Evolutionary conservation across 2,329 filamentous ascomycete species (phyloP), one percentile per base, ranked within the genome.

Genomic region (Ophiocordyceps camponoti-saundersi): DNA sequence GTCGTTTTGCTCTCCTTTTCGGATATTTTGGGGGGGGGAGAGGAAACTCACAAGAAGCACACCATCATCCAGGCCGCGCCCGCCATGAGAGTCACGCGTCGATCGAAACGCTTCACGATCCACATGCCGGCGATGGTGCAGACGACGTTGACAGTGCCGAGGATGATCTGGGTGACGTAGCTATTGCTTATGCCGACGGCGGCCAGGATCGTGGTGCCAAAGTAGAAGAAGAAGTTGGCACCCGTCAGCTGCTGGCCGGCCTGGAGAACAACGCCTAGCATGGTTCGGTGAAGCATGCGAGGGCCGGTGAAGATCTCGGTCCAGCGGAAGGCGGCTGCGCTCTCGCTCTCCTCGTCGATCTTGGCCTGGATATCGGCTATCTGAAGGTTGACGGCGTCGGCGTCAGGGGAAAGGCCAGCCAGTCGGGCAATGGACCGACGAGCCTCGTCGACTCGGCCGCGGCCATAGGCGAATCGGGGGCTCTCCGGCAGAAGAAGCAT

Each of bases 141-240:
- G 46, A 67, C 68, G 2, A 82, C 78, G 54, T 85, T 85, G 55
- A 85, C 80, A 0, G 71, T 76, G 11, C 73, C 73, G 20, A 83
- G 70, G 49, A 84, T 80, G 54, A 84, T 79, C 55, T 81, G 77
- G 1, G 79, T 84, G 46, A 79, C 65, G 54, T 80, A 85, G 45
- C 72, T 74, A 64, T 86, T 76, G 50, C 56, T 61, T 26, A 85
- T 70, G 53, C 81, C 82, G 1, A 79, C 79, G 2, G 79, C 71
- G 15, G 68, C 57, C 61, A 86, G 85, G 53, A 84, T 77, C 4
- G 76, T 80, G 40, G 73, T 77, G 22, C 73, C 73, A 55, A 80
- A 83, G 60, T 77, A 77, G 60, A 82, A 81, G 65, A 78, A 80
- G 62, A 77, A 82, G 62, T 81, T 81, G 49, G 74, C 77, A 30